These are phyloP conservation scores for Fusarium graminum DNA, from an alignment of 2,329 filamentous ascomycete species.

Conservation along the genomic window DNA sequence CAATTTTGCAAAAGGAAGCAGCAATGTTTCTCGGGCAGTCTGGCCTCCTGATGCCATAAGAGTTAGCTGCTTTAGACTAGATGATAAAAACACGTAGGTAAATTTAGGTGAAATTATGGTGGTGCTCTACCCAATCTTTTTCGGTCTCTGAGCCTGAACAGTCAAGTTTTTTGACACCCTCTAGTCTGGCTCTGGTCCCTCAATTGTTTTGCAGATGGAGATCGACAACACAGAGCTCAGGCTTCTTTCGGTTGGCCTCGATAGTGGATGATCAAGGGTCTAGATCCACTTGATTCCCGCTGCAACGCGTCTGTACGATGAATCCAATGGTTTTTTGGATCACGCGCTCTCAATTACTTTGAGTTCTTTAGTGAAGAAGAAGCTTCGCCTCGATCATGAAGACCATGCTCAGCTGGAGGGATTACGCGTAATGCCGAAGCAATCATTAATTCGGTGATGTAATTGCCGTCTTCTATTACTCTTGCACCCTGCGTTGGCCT, in stretches of 20 bases:
- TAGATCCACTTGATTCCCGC: constrained; percentile 34
- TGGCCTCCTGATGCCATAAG: too few relatives aligned
- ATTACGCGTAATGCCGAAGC: constrained; percentile 13
- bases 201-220: constrained; percentile 18
- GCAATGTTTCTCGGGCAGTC: too few relatives aligned
- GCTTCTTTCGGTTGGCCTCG: constrained; percentile 32
- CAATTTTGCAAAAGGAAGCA: too few relatives aligned
- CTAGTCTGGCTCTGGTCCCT: too few relatives aligned
- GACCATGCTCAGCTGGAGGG: constrained; percentile 20
- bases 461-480: neutral
- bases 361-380: neutral
- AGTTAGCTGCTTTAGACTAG: too few relatives aligned
- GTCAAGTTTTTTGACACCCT: too few relatives aligned
- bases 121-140: too few relatives aligned
- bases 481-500: neutral
- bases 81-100: too few relatives aligned
- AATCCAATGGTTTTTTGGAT: constrained; percentile 1
- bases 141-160: too few relatives aligned
- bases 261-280: constrained; percentile 37
- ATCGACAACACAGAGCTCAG: constrained; percentile 29
- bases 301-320: constrained; percentile 26
- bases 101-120: too few relatives aligned
- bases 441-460: constrained; percentile 13
- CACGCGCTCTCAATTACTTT: constrained; percentile 6
- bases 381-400: constrained; percentile 19